Percentiles rank a stretch among this genome's conserved stretches.
Conservation (phyloP, 495 filamentous ascomycete species). For the Lasiosphaeris hirsuta region DNA sequence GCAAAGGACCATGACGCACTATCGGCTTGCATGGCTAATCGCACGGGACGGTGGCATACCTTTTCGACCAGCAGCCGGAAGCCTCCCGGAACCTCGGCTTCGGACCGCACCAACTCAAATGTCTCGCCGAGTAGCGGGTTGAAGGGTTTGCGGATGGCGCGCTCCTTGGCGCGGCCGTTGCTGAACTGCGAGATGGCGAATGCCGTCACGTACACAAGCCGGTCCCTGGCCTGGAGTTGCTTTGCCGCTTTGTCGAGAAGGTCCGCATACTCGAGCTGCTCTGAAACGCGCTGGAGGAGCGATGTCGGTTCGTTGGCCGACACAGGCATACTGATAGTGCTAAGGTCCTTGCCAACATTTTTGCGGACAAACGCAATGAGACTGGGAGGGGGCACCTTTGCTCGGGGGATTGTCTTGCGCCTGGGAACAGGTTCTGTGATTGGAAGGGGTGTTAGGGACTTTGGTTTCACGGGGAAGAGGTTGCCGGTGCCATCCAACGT, state of each 20-base stretch:
- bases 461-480: slow-evolving; percentile 69
- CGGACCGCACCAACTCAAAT: slow-evolving; percentile 86
- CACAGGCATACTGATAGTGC: slow-evolving; percentile 94
- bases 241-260: slow-evolving; percentile 75
- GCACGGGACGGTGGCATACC: slow-evolving; percentile 85
- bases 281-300: slow-evolving; percentile 78
- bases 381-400: slow-evolving; percentile 78
- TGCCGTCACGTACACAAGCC: slow-evolving; percentile 78
- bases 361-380: slow-evolving; percentile 92
- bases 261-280: slow-evolving; percentile 83
- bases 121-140: slow-evolving; percentile 98
- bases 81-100: slow-evolving; percentile 61
- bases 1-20: slow-evolving; percentile 75
- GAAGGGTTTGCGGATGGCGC: slow-evolving; percentile 94
- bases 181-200: slow-evolving; percentile 87
- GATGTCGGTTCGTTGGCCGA: slow-evolving; percentile 93
- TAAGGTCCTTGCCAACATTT: slow-evolving; percentile 96
- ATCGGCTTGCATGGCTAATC: slow-evolving; percentile 91
- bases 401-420: slow-evolving; percentile 65
- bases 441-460: slow-evolving; percentile 75
- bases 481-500: slow-evolving; percentile 41
- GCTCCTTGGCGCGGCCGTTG: slow-evolving; percentile 74
- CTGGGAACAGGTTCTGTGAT: slow-evolving; percentile 58
- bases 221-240: slow-evolving; percentile 56
- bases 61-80: slow-evolving; percentile 93